Conservation (phyloP, 2,329 filamentous ascomycete genomes). For the Aspergillus amoenus region DNA sequence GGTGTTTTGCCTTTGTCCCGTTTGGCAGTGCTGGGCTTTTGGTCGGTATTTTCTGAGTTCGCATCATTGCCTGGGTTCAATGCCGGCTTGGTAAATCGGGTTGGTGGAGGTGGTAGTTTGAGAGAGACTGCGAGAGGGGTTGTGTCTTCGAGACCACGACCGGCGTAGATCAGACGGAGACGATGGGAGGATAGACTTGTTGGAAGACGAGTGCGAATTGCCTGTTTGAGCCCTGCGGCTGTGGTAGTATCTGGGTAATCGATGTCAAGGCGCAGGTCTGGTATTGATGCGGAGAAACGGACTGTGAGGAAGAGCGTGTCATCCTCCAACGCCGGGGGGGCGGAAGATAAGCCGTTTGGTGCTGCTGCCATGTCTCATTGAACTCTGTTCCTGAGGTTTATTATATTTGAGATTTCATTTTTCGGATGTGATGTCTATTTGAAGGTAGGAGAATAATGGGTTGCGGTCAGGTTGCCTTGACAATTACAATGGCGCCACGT, state of each 20-base stretch:
- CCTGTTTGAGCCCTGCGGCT: constrained; percentile 74
- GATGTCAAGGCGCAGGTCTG: constrained; percentile 80
- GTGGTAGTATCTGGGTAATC: constrained; percentile 66
- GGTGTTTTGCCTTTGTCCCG: constrained; percentile 67
- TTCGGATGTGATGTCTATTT: neutral
- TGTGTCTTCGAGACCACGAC: constrained; percentile 77
- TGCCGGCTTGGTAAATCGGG: constrained; percentile 34
- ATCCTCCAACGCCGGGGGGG: constrained; percentile 12
- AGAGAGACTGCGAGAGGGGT: constrained; percentile 68
- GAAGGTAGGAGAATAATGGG: neutral
- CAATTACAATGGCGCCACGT: constrained; percentile 10
- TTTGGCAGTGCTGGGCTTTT: constrained; percentile 53
- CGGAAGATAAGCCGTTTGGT: neutral
- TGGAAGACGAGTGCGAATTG: constrained; percentile 72
- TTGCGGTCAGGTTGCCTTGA: constrained; percentile 12
- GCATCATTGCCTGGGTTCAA: constrained; percentile 22
- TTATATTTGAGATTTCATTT: neutral
- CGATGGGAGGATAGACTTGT: constrained; percentile 63
- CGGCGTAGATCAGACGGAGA: constrained; percentile 85
- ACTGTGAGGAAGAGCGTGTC: constrained; percentile 70
- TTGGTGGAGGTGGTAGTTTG: constrained; percentile 59
- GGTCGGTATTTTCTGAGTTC: constrained; percentile 16
- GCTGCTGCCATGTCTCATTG: neutral
- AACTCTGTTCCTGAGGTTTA: neutral
- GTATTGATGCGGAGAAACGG: constrained; percentile 82